These are phyloP conservation scores for Exophiala lecanii-corni DNA, from an alignment of 2,329 filamentous ascomycete species.

Conservation along the genomic window DNA sequence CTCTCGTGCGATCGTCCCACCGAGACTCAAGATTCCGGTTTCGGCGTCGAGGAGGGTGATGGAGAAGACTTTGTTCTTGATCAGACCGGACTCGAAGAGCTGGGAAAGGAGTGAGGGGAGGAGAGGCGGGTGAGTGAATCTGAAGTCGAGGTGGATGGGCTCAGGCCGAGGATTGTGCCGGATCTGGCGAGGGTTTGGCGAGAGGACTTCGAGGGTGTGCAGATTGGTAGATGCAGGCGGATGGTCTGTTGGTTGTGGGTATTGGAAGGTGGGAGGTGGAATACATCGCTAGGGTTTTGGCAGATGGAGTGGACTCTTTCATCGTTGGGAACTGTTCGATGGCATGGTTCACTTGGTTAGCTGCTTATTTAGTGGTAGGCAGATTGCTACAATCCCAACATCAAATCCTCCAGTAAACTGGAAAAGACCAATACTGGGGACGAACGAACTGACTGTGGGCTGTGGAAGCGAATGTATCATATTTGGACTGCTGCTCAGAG, in stretches of 20 bases:
- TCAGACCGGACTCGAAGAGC: conserved; percentile 19
- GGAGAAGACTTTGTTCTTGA: conserved; percentile 28
- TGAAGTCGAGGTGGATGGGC: conserved; percentile 24
- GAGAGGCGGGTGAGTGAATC: conserved; percentile 26
- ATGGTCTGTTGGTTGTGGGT: conserved; percentile 13
- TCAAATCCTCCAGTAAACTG: neutral
- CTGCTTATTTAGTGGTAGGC: too few relatives aligned
- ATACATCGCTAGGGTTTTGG: conserved; percentile 24
- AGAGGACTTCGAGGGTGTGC: conserved; percentile 28
- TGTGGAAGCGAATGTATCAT: conserved; percentile 27
- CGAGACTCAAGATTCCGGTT: conserved; percentile 31
- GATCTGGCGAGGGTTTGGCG: conserved; percentile 27
- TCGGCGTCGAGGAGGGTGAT: conserved; percentile 30
- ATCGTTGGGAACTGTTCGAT: conserved; percentile 22
- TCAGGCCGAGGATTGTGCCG: conserved; percentile 31
- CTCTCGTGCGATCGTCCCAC: conserved; percentile 28
- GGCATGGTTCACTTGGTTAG: too few relatives aligned
- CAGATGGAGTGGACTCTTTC: conserved; percentile 27
- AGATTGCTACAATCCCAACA: too few relatives aligned
- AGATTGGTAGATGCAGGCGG: conserved; percentile 28
- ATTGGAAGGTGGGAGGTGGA: conserved; percentile 15
- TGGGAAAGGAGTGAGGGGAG: conserved; percentile 26
- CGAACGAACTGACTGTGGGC: conserved; percentile 26
- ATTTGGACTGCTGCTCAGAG: conserved; percentile 27
- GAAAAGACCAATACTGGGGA: too few relatives aligned